A percentile compares a stretch with the other conserved stretches of the same genome.
These are phyloP conservation scores for Debaryomyces hansenii DNA, from an alignment of 805 yeast species.

Conservation along the genomic window DNA sequence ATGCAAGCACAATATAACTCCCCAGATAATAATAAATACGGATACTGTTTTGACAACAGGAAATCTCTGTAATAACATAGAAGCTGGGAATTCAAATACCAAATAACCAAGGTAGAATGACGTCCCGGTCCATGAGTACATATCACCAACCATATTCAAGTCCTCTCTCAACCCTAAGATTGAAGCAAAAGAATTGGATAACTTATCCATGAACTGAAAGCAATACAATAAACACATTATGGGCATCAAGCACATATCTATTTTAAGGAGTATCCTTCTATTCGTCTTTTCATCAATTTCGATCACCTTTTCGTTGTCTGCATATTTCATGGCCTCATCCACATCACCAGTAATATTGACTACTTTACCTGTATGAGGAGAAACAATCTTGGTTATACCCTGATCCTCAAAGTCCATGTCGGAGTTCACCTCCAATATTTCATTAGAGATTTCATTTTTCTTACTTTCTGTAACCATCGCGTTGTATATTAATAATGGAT, in stretches of 20 bases:
- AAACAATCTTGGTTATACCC: constrained; percentile 10
- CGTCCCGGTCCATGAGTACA: constrained; percentile 40
- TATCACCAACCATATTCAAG: constrained; percentile 32
- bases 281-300: constrained; percentile 16
- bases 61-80: constrained; percentile 49
- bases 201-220: constrained; percentile 38
- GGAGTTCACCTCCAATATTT: too few relatives aligned
- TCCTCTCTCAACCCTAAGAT: constrained; percentile 38
- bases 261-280: constrained; percentile 16
- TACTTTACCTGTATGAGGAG: constrained; percentile 18
- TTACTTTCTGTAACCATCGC: too few relatives aligned
- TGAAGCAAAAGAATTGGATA: constrained; percentile 38
- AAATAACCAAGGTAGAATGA: constrained; percentile 58
- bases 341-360: constrained; percentile 33
- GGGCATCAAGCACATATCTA: constrained; percentile 25
- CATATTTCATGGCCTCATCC: constrained; percentile 40
- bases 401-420: too few relatives aligned
- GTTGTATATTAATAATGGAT: too few relatives aligned
- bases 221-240: constrained; percentile 23
- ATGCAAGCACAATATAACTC: constrained; percentile 52
- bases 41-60: constrained; percentile 56
- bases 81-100: constrained; percentile 52
- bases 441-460: too few relatives aligned
- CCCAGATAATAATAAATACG: constrained; percentile 60
- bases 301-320: constrained; percentile 14